Percentiles rank a stretch among this genome's conserved stretches.
phyloP scores from a whole-genome alignment of 345 rosid genomes.

The Eucalyptus sp. region DNA sequence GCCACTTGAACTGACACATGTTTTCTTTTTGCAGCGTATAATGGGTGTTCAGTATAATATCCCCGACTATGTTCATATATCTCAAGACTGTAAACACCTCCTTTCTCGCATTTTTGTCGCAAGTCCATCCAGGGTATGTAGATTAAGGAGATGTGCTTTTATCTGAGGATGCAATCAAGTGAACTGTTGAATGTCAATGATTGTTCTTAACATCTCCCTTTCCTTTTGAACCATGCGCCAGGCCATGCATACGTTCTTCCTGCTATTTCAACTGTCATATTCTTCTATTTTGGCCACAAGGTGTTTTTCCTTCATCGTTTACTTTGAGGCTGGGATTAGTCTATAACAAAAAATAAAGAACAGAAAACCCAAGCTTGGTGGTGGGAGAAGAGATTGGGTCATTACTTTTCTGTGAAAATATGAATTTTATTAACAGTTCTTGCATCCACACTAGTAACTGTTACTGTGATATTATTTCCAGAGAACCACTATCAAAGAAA shows the following conservation, averaged over 20 bases:
- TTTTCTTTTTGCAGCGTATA: constrained; percentile 6
- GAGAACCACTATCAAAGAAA: constrained; percentile 8
- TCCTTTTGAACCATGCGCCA: background rate
- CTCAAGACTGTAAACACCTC: constrained; percentile 11
- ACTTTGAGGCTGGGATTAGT: background rate
- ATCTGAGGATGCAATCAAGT: background rate
- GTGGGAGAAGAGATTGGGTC: background rate
- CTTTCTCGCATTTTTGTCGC: constrained; percentile 9
- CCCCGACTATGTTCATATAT: constrained; percentile 5
- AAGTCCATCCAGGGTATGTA: constrained; percentile 9
- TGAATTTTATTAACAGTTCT: background rate
- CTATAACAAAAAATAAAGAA: background rate
- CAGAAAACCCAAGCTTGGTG: background rate
- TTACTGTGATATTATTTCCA: background rate
- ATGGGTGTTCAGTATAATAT: constrained; percentile 6
- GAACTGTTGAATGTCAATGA: background rate
- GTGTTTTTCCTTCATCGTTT: background rate
- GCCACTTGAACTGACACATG: background rate
- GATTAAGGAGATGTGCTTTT: background rate
- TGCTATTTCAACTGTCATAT: background rate
- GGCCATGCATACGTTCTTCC: background rate
- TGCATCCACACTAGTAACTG: background rate
- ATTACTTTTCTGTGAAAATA: background rate
- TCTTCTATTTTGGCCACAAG: background rate
- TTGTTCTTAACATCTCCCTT: background rate